Evolutionary conservation across 768 basidiomycete species (phyloP).

Genomic region (Lentinus tigrinus): DNA sequence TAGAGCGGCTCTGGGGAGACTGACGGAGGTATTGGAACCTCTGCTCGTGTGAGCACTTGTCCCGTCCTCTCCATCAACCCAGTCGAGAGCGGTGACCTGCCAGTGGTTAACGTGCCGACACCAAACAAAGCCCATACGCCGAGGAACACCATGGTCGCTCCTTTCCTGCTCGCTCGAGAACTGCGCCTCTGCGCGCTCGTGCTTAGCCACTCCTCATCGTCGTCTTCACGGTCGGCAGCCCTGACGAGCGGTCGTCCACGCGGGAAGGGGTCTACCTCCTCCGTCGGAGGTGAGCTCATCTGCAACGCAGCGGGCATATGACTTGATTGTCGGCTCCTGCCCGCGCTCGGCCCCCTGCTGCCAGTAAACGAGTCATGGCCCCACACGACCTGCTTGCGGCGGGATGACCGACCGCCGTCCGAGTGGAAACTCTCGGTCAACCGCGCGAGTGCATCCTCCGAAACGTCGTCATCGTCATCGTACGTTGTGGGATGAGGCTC

Average conservation of each 20-base stretch:
- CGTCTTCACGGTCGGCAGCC: constrained; percentile 25
- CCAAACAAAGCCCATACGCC: constrained; percentile 75
- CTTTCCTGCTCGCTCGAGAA: constrained; percentile 67
- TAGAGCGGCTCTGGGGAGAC: not conserved
- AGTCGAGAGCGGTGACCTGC: constrained; percentile 26
- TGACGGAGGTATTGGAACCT: constrained; percentile 1
- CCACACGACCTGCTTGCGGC: constrained; percentile 64
- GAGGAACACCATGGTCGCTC: constrained; percentile 81
- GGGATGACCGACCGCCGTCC: constrained; percentile 49
- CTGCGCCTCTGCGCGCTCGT: constrained; percentile 25
- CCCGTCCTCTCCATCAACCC: constrained; percentile 39
- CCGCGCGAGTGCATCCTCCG: constrained; percentile 52
- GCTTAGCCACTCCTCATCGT: constrained; percentile 22
- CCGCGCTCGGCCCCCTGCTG: constrained; percentile 48
- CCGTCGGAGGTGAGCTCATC: constrained; percentile 26
- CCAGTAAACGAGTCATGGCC: constrained; percentile 46
- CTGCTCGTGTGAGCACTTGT: constrained; percentile 41
- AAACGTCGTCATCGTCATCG: constrained; percentile 44
- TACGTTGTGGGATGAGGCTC: constrained; percentile 23
- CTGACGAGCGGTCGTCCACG: constrained; percentile 50
- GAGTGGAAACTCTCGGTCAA: constrained; percentile 80
- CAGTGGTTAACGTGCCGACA: constrained; percentile 49
- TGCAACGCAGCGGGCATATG: constrained; percentile 31
- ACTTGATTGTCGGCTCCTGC: constrained; percentile 28
- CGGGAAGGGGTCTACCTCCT: constrained; percentile 23